Evolutionary conservation across 495 filamentous ascomycete genomes (phyloP).

Genomic region (Oleoguttula mirabilis): DNA sequence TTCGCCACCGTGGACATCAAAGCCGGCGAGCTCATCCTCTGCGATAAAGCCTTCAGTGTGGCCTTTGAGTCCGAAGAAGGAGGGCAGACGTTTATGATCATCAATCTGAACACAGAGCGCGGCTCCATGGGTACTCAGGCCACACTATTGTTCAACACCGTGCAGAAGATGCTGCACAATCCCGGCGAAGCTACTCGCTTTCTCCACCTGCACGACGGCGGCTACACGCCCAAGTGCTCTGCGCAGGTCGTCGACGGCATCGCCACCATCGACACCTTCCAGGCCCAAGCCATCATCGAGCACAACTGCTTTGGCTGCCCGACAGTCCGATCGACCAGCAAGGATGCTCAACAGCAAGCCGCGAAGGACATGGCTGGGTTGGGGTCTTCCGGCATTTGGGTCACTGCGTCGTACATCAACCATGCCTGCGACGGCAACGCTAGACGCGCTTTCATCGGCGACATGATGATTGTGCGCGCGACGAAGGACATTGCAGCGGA

Average conservation of each 20-base stretch:
- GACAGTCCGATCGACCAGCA: no score
- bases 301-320: constrained; percentile 29
- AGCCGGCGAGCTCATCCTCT: constrained; percentile 16
- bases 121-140: constrained; percentile 17
- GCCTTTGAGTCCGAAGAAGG: constrained; percentile 12
- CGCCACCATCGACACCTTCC: constrained; percentile 29
- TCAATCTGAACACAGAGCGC: no score
- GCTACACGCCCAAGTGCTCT: background rate
- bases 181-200: no score
- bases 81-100: no score
- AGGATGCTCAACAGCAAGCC: background rate
- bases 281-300: constrained; percentile 29
- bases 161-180: background rate
- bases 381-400: constrained; percentile 10
- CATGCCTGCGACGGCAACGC: constrained; percentile 19
- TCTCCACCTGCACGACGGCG: no score
- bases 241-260: background rate
- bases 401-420: constrained; percentile 17
- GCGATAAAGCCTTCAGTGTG: constrained; percentile 22
- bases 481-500: background rate
- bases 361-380: background rate
- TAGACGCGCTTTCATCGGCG: constrained; percentile 5
- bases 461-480: background rate
- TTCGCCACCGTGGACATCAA: constrained; percentile 16
- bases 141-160: background rate